These are phyloP conservation scores for Sphenostylis stenocarpa DNA, from an alignment of 306 rosid genomes.

Conservation along the genomic window DNA sequence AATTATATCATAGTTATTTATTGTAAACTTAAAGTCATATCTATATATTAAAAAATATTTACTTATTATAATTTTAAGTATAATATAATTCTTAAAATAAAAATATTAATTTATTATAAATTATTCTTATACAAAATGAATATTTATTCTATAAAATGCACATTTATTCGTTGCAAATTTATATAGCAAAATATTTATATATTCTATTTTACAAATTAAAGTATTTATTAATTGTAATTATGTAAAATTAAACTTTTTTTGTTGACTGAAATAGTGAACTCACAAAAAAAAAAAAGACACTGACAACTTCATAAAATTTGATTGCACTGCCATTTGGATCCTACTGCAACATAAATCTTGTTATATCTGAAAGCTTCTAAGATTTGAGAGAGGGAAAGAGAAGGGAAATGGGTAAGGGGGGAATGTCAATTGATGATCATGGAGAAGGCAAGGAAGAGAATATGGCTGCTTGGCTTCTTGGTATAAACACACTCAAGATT, in stretches of 20 bases:
- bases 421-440: slow-evolving; percentile 54
- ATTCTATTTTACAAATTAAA: neutral
- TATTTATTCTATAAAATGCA: neutral
- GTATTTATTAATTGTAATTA: neutral
- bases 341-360: neutral
- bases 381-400: neutral
- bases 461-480: slow-evolving; percentile 95
- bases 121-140: neutral
- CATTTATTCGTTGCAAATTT: neutral
- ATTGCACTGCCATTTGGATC: no score
- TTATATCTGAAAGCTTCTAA: neutral
- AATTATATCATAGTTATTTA: no score
- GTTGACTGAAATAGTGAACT: neutral
- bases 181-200: neutral
- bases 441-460: slow-evolving; percentile 56
- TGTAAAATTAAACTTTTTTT: neutral
- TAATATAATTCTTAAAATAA: no score
- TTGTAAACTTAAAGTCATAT: no score
- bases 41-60: no score
- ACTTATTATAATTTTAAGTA: neutral
- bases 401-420: slow-evolving; percentile 71
- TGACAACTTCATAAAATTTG: neutral
- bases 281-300: no score
- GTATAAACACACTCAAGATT: slow-evolving; percentile 71
- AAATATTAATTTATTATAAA: no score